Conservation (phyloP, 805 yeast species). For the Brettanomyces sp. region DNA sequence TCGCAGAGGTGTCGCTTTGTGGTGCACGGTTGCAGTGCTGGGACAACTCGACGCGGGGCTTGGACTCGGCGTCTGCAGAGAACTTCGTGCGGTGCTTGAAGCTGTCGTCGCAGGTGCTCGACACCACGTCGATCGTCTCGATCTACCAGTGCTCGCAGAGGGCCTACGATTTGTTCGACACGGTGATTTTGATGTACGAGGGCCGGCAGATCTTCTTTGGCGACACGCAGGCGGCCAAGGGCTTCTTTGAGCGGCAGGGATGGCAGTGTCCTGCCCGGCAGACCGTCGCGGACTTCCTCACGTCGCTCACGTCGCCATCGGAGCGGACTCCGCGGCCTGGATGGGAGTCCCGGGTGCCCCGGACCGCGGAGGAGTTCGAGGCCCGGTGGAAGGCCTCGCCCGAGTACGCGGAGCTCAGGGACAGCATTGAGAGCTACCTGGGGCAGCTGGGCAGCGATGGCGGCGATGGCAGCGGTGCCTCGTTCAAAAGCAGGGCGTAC, state of each 20-base stretch:
- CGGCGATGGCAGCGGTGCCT: not conserved
- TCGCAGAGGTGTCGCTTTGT: conserved; percentile 38
- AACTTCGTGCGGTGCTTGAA: conserved; percentile 48
- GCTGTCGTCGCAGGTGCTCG: conserved; percentile 34
- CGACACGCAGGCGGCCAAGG: conserved; percentile 22
- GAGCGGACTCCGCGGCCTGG: conserved; percentile 25
- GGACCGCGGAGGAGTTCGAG: conserved; percentile 29
- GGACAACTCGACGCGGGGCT: conserved; percentile 60
- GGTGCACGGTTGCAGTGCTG: conserved; percentile 35
- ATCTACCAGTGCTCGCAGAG: conserved; percentile 31
- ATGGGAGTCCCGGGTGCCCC: conserved; percentile 27
- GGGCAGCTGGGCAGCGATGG: conserved; percentile 1
- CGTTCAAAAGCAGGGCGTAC: conserved; percentile 19
- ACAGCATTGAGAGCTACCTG: conserved; percentile 25
- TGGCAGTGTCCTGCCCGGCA: conserved; percentile 32
- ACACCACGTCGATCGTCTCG: conserved; percentile 38
- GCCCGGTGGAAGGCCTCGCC: conserved; percentile 28
- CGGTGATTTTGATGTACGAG: conserved; percentile 28
- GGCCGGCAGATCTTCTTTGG: conserved; percentile 32
- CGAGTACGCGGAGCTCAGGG: conserved; percentile 22
- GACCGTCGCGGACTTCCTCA: conserved; percentile 33
- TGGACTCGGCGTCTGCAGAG: conserved; percentile 56
- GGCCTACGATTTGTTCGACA: conserved; percentile 30
- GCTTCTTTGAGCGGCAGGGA: conserved; percentile 28
- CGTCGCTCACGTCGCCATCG: conserved; percentile 22